These are phyloP conservation scores for Quercus dentata DNA, from an alignment of 306 rosid species.

Conservation along the genomic window DNA sequence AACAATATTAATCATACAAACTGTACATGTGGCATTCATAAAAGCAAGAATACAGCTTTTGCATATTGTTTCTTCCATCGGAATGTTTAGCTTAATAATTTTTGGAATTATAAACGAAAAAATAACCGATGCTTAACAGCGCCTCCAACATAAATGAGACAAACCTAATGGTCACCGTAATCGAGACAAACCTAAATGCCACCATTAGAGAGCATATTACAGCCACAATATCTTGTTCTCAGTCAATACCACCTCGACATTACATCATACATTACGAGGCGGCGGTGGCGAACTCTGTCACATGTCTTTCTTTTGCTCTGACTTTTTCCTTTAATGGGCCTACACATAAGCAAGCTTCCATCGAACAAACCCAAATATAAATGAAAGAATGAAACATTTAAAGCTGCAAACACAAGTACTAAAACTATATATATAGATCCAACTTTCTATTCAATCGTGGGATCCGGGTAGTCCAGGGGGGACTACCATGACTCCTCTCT, in stretches of 20 bases:
- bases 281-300: conserved; percentile 77
- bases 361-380: not conserved
- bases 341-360: conserved; percentile 13
- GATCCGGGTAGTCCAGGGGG: no score
- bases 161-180: not conserved
- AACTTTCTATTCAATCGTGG: no score
- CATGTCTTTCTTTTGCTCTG: no score
- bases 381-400: not conserved
- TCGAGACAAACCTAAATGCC: not conserved
- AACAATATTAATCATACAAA: not conserved
- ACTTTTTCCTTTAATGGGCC: conserved; percentile 88
- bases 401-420: not conserved
- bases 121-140: not conserved
- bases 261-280: conserved; percentile 41
- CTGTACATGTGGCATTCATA: not conserved
- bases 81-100: not conserved
- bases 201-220: conserved; percentile 14
- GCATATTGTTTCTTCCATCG: not conserved
- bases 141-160: not conserved
- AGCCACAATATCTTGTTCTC: conserved; percentile 5
- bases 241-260: conserved; percentile 9
- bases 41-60: not conserved
- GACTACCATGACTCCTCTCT: no score
- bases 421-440: not conserved
- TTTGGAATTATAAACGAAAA: not conserved